Evolutionary conservation across 768 basidiomycete genomes (phyloP), one percentile per base, ranked within the genome.

Genomic region (Lactarius sp.): DNA sequence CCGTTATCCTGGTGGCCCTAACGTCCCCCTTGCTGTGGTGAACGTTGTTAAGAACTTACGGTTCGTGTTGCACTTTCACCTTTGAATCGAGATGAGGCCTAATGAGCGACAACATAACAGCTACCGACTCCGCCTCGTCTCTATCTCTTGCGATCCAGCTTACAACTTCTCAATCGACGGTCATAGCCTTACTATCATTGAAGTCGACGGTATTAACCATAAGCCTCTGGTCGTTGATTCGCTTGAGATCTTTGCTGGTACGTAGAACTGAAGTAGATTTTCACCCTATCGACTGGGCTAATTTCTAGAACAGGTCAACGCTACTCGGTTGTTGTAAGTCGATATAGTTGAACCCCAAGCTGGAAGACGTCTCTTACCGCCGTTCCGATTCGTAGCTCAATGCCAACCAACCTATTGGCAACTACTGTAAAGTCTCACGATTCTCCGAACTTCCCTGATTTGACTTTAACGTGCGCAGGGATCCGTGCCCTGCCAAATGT

Each of bases 1-100:
- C 22, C 79, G 83, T 49, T 77, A 69, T 49, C 7, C 64, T 6
- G 77, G 74, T 6, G 81, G 82, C 4, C 78, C 81, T 6, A 31
- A 60, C 2, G 68, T 72, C 2, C 69, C 74, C 2, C 73, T 84
- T 33, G 67, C 83, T 0, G 76, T 84, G 3, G 71, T 85, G 62
- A 73, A 74, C 39, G 81, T 86, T 22, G 51, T 69, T 5, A 62
- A 56, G 0, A 75, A 77, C 14, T 34, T 57, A 47, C 69, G 72
- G 60, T 71, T 36, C 42, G 65, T 51, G 18, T 6, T 22, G 18
- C 14, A 18, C 33, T 41, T 34, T 36, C 50, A 6, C 46, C 33
- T 18, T 36, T 13, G 31, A 18, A 59, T 27, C 7, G 37, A 37
- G 33, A 51, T 9, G 22, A 16, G 33, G 36, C 1, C 22, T 59